Percentiles rank a stretch among this genome's conserved stretches.
phyloP scores from a whole-genome alignment of 2,329 filamentous ascomycete species.

The Bipolaris bicolor region DNA sequence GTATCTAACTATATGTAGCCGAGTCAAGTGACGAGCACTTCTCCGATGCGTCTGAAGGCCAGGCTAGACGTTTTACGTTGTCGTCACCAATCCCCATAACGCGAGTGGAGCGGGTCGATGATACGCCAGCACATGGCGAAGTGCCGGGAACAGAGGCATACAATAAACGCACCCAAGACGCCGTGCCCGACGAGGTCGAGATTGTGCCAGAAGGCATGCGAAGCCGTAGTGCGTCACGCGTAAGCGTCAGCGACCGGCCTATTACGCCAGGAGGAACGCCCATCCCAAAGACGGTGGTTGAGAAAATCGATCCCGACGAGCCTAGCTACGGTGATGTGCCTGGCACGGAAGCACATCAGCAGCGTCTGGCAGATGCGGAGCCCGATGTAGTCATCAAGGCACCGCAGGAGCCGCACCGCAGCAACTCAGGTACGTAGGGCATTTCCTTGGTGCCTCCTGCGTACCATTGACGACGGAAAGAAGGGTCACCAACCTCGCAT shows the following conservation, averaged over 20 bases:
- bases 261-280: conserved; percentile 58
- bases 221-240: conserved; percentile 49
- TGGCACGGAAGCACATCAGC: conserved; percentile 63
- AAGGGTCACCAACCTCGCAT: conserved; percentile 63
- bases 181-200: conserved; percentile 69
- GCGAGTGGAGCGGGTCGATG: conserved; percentile 68
- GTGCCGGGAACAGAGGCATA: conserved; percentile 67
- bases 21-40: conserved; percentile 67
- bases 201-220: conserved; percentile 55
- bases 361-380: conserved; percentile 63
- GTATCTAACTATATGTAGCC: conserved; percentile 24
- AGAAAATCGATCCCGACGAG: conserved; percentile 63
- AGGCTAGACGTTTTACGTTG: conserved; percentile 49
- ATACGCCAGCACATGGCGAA: conserved; percentile 64
- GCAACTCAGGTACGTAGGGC: conserved; percentile 63
- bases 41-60: conserved; percentile 68
- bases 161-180: conserved; percentile 63
- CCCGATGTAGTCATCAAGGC: conserved; percentile 63
- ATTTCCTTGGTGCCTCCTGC: conserved; percentile 52
- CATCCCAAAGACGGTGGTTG: conserved; percentile 65
- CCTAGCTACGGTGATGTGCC: conserved; percentile 67
- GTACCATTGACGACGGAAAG: conserved; percentile 68
- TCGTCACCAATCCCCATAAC: conserved; percentile 65
- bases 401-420: conserved; percentile 51
- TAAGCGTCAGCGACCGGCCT: conserved; percentile 55